These are phyloP conservation scores for Chamaecyparis obtusa DNA, from an alignment of 75 land plant species.

Conservation along the genomic window DNA sequence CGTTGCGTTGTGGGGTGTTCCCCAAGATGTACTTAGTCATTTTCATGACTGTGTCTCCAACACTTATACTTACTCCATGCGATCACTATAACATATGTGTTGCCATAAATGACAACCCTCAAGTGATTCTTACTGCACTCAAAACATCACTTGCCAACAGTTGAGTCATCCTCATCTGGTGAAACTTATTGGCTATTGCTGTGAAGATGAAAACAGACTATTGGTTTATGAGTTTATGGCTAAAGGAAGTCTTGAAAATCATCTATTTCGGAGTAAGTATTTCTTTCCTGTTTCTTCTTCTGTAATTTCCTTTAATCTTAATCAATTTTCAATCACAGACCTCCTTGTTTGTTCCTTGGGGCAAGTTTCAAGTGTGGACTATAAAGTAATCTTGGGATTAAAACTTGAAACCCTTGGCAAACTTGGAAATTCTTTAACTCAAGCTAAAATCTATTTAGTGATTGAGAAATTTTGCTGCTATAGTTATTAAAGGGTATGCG, in stretches of 20 bases:
- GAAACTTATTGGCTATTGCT: conserved; percentile 13
- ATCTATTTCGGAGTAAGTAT: conserved; percentile 12
- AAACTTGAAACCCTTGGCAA: conserved; percentile 5
- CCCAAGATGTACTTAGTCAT: no score
- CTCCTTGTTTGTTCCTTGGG: not conserved
- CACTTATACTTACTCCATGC: no score
- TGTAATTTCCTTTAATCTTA: not conserved
- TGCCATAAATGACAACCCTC: no score
- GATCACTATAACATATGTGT: no score
- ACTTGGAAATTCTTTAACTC: not conserved
- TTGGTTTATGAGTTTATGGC: conserved; percentile 14
- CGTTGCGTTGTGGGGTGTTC: no score
- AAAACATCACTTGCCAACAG: no score
- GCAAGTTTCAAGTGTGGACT: not conserved
- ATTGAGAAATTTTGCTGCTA: not conserved
- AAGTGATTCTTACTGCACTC: no score
- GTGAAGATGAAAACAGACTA: conserved; percentile 11
- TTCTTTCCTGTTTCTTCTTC: not conserved
- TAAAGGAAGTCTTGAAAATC: conserved; percentile 15
- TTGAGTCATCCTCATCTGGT: conserved; percentile 14
- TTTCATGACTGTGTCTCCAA: no score
- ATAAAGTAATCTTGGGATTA: not conserved
- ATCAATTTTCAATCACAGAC: not conserved
- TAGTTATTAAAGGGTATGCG: not conserved
- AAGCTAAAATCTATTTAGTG: not conserved